Evolutionary conservation across 2,329 filamentous ascomycete species (phyloP).

Genomic region (Talaromyces pinophilus): DNA sequence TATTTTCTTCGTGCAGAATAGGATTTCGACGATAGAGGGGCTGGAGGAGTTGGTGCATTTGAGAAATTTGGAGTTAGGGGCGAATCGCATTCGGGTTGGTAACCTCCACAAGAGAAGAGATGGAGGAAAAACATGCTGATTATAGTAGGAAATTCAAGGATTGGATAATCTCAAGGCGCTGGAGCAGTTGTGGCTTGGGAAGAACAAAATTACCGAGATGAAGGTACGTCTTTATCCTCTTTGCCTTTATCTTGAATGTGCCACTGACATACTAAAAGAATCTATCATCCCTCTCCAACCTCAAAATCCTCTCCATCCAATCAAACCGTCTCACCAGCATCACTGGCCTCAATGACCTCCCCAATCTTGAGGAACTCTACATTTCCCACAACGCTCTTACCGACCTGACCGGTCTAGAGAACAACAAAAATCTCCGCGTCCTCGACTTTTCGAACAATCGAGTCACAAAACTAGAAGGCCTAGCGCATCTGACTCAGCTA

Average conservation of each 20-base stretch:
- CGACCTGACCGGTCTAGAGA: constrained; percentile 70
- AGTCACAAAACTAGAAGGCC: constrained; percentile 70
- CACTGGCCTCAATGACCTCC: constrained; percentile 70
- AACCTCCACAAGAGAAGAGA: not conserved
- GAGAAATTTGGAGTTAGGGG: constrained; percentile 84
- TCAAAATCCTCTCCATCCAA: constrained; percentile 90
- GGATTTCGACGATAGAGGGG: constrained; percentile 83
- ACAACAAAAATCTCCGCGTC: constrained; percentile 67
- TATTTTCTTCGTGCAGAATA: constrained; percentile 92
- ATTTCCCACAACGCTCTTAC: constrained; percentile 92
- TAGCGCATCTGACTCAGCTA: constrained; percentile 68
- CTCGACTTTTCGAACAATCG: constrained; percentile 90
- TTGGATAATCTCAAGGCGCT: constrained; percentile 74
- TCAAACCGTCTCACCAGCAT: constrained; percentile 87
- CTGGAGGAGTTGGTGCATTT: constrained; percentile 73
- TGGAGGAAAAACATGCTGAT: constrained; percentile 10
- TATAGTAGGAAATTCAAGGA: constrained; percentile 70
- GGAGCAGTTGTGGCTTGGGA: constrained; percentile 91
- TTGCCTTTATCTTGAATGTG: not conserved
- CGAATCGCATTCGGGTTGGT: constrained; percentile 75
- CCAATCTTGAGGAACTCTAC: constrained; percentile 86
- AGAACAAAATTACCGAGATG: constrained; percentile 91
- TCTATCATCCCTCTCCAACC: constrained; percentile 71
- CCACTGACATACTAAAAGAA: constrained; percentile 44
- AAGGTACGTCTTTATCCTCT: constrained; percentile 47